Conservation (phyloP, 73 alveolate genomes). For the Tetrahymena elliotti region DNA sequence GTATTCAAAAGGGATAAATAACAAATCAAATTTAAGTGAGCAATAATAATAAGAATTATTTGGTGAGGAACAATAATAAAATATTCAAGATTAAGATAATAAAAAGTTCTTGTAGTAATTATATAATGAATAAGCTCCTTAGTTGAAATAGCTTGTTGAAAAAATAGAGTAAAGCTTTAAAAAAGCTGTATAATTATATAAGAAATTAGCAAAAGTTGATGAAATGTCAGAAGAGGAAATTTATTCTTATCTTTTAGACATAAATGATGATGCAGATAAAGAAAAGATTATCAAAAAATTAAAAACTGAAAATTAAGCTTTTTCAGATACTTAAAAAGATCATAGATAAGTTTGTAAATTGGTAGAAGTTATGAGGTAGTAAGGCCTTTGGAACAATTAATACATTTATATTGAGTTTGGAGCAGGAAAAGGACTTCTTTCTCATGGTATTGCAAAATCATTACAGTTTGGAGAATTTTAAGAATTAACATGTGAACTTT, state of each 20-base stretch:
- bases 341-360: neutral
- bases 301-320: neutral
- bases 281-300: neutral
- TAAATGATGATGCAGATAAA: neutral
- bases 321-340: conserved; percentile 33
- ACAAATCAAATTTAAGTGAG: conserved; percentile 1
- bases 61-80: neutral
- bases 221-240: neutral
- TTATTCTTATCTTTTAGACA: conserved; percentile 7
- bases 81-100: neutral
- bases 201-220: neutral
- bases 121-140: neutral
- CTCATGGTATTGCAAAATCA: conserved; percentile 50
- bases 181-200: neutral
- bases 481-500: neutral
- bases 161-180: neutral
- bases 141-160: neutral
- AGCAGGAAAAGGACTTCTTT: conserved; percentile 77
- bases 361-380: conserved; percentile 36
- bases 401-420: conserved; percentile 63
- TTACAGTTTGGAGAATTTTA: conserved; percentile 12
- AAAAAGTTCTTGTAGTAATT: neutral
- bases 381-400: conserved; percentile 32
- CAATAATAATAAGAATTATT: neutral
- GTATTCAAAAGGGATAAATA: conserved; percentile 42